Evolutionary conservation across 1,284 basidiomycete species (phyloP), one percentile per base, ranked within the genome.

Genomic region (Cutaneotrichosporon sp.): DNA sequence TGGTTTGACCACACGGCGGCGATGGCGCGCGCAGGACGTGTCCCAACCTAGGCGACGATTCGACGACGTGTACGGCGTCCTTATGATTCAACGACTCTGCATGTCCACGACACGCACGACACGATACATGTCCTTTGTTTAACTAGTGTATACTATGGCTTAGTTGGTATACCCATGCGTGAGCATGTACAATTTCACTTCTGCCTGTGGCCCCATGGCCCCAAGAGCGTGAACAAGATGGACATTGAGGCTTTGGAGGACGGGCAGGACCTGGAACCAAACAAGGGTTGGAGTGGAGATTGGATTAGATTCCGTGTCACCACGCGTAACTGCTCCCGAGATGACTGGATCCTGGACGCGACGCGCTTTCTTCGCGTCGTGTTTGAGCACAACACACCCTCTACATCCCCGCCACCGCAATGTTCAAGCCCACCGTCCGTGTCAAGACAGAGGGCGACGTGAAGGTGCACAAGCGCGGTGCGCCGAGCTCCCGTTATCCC

Each of bases 401-500:
- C n/a, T 45, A 36, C 49, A 33, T 7, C 42, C 13, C 38, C 20
- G 47, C 56, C 55, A 61, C 18, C 60, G n/a, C n/a, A n/a, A 76
- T 76, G 74, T 78, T 78, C 73, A 74, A 71, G 62, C 73, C 76
- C 6, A 68, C 68, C 11, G 51, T 53, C 14, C 54, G 43, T 13
- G 29, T 31, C 31, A 50, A 46, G 31, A 71, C 69, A 33, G 34
- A 53, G 58, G 25, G 63, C 18, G 74, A 75, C 33, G 76, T 77
- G 62, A 77, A 78, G 64, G 52, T 78, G 49, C 74, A 29, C 47
- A 70, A 71, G 59, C 66, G 72, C 14, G 57, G 56, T 20, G 62
- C 68, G 1, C 46, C 24, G 4, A 24, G 36, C n/a, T 56, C 58
- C 3, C 58, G 73, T 63, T 91, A 89, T 71, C 88, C 87, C 2